phyloP scores from a whole-genome alignment of 306 rosid species.

The Luffa acutangula region DNA sequence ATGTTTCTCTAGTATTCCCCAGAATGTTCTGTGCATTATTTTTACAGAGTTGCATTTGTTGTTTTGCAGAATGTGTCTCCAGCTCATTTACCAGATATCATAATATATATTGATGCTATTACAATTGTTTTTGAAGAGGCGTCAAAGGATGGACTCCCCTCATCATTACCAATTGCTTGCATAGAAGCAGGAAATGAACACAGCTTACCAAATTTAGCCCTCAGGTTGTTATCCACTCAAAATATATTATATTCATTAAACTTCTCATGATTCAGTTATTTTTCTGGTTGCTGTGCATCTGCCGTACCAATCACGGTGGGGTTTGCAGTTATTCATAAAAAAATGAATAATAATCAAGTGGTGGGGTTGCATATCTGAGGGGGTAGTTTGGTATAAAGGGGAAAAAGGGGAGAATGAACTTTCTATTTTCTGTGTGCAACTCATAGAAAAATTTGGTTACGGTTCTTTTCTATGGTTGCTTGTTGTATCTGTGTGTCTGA shows the following conservation, averaged over 20 bases:
- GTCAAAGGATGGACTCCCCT: slow-evolving; percentile 43
- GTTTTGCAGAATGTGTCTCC: slow-evolving; percentile 77
- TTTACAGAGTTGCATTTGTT: slow-evolving; percentile 9
- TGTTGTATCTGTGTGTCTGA: not conserved
- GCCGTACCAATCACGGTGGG: not conserved
- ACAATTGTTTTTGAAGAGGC: slow-evolving; percentile 71
- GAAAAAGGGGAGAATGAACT: not conserved
- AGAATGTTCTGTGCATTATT: not conserved
- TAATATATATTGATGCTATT: slow-evolving; percentile 83
- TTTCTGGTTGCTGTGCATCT: not conserved
- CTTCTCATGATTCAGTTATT: not conserved
- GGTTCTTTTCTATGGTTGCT: not conserved
- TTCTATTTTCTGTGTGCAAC: not conserved
- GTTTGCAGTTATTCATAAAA: too few relatives aligned
- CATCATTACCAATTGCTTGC: slow-evolving; percentile 70
- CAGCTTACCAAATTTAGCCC: slow-evolving; percentile 73
- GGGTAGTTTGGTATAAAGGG: not conserved
- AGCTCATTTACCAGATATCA: slow-evolving; percentile 57
- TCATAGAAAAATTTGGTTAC: not conserved
- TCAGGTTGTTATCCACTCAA: slow-evolving; percentile 57
- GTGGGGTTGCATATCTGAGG: not conserved
- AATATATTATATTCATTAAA: slow-evolving; percentile 1
- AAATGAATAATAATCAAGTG: not conserved
- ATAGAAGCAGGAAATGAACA: slow-evolving; percentile 79
- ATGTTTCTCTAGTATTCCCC: not conserved